These are phyloP conservation scores for Kodamaea kakaduensis DNA, from an alignment of 805 yeast genomes.

Conservation along the genomic window DNA sequence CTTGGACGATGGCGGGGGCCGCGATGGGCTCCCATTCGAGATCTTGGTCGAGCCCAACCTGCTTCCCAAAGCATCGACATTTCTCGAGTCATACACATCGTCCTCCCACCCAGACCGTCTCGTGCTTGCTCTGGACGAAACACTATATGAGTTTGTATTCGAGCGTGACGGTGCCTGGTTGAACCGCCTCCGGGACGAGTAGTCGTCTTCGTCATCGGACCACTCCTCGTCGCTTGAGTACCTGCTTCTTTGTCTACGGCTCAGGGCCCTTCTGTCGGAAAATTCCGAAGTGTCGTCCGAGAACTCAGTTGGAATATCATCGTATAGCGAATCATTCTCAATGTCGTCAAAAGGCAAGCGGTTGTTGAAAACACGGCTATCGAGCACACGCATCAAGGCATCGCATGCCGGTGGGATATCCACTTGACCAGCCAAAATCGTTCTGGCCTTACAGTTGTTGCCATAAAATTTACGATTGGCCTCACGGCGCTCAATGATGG, in stretches of 20 bases:
- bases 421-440: constrained; percentile 79
- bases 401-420: constrained; percentile 92
- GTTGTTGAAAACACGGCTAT: constrained; percentile 75
- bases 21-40: constrained; percentile 24
- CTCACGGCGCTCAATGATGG: constrained; percentile 93
- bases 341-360: constrained; percentile 46
- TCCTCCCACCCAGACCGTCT: constrained; percentile 75
- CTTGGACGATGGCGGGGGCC: constrained; percentile 38
- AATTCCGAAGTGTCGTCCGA: constrained; percentile 51
- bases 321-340: constrained; percentile 60
- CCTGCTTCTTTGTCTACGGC: constrained; percentile 20
- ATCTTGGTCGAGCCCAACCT: constrained; percentile 34
- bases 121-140: constrained; percentile 1
- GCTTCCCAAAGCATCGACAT: constrained; percentile 30
- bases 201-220: constrained; percentile 36
- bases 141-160: constrained; percentile 8
- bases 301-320: constrained; percentile 70
- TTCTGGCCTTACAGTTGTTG: constrained; percentile 78
- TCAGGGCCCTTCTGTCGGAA: constrained; percentile 20
- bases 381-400: constrained; percentile 77
- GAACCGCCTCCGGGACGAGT: constrained; percentile 17
- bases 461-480: constrained; percentile 96
- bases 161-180: constrained; percentile 1
- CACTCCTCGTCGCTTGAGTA: constrained; percentile 23
- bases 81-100: constrained; percentile 66